Evolutionary conservation across 768 basidiomycete genomes (phyloP), one percentile per base, ranked within the genome.

Genomic region (Boletus reticuloceps): DNA sequence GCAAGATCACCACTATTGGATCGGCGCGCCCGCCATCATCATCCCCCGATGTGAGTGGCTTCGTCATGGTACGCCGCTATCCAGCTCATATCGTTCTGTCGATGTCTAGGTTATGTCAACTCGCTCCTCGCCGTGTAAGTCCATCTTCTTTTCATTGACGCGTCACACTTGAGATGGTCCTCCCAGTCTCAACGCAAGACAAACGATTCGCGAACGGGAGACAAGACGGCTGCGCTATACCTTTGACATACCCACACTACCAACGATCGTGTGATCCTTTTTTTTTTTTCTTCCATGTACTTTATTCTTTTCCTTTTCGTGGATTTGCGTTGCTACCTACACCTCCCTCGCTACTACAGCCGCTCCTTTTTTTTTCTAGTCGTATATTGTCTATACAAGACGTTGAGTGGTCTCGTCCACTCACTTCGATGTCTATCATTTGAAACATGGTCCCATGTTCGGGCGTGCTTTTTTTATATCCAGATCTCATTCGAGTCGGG

Each of bases 121-220:
- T 62, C 61, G 0, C 34, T 61, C 10, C 55, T 61, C 10, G 59
- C 39, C 0, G 55, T 62, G 61, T 62, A 47, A 50, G 55, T 36
- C 14, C 13, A 2, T 29, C 2, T 29, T 29, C 0, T 0, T 29
- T 29, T 29, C 29, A 9, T 29, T 2, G 9, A 2, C 29, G 29
- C 29, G 29, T 9, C 29, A 9, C 9, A 29, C 2, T 0, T 29
- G 29, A 29, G 25, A 25, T 6, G 0, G 1, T 25, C 29, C 29
- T 11, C 17, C 27, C 31, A 56, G 60, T 29, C 29, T 61, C 4
- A 61, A 61, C 13, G 49, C 54, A 14, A 20, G 60, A 40, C 51
- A 19, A 16, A 16, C 4, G 7, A 56, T 61, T 12, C 58, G 58
- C 17, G 54, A 56, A 38, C 58, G 60, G 1, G 54, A 60, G 19